These are phyloP conservation scores for Mortierella sp. DNA, from an alignment of 371 early-diverging fungal species.

Conservation along the genomic window DNA sequence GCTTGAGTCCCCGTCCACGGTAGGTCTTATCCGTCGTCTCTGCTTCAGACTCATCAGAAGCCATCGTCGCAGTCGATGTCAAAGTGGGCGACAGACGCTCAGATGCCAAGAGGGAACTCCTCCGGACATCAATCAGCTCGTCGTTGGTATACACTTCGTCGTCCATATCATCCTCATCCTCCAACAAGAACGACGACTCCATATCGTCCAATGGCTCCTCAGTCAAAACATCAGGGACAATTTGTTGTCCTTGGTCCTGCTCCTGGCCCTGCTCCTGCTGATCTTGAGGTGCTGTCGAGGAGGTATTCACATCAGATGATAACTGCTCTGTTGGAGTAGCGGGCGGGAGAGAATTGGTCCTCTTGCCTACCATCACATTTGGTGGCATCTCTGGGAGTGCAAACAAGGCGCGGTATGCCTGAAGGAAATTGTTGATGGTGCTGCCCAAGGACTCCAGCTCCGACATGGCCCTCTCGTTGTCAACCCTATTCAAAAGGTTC, in stretches of 20 bases:
- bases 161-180: constrained; percentile 67
- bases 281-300: neutral
- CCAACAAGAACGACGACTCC: constrained; percentile 64
- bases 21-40: constrained; percentile 1
- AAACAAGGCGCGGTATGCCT: constrained; percentile 35
- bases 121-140: constrained; percentile 35
- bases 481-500: constrained; percentile 18
- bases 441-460: constrained; percentile 34
- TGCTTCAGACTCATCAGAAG: neutral
- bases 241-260: constrained; percentile 15
- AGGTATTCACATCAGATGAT: neutral
- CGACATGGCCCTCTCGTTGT: constrained; percentile 41
- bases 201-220: constrained; percentile 12
- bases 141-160: constrained; percentile 45
- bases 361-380: constrained; percentile 17
- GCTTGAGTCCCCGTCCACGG: constrained; percentile 32
- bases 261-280: neutral
- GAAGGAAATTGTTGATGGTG: constrained; percentile 18
- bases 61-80: constrained; percentile 1
- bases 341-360: constrained; percentile 40
- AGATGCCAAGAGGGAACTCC: constrained; percentile 27
- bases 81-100: constrained; percentile 3
- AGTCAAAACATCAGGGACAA: constrained; percentile 16
- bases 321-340: neutral
- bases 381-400: constrained; percentile 59